Evolutionary conservation across 129 eudicot genomes (phyloP).

Genomic region (Apium graveolens): DNA sequence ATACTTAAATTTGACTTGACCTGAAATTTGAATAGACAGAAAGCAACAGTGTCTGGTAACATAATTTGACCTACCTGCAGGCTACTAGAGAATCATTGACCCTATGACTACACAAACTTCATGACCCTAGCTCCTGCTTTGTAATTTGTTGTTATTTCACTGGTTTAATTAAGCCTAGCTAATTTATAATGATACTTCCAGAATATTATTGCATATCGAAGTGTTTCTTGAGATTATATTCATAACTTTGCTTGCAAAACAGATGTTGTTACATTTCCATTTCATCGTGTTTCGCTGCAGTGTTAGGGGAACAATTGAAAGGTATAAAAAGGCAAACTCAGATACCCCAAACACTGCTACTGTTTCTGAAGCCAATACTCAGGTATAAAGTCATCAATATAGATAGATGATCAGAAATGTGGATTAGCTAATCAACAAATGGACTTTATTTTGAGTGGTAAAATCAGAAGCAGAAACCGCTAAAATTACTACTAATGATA

Average conservation of each 20-base stretch:
- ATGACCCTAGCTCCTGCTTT: not conserved
- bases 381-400: constrained; percentile 24
- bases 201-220: too few relatives aligned
- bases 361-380: constrained; percentile 91
- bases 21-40: not conserved
- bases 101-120: not conserved
- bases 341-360: constrained; percentile 74
- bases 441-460: not conserved
- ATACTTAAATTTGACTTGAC: not conserved
- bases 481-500: not conserved
- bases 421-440: not conserved
- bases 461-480: too few relatives aligned
- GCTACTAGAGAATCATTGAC: not conserved
- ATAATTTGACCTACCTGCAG: not conserved
- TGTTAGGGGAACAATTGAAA: constrained; percentile 85
- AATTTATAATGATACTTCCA: too few relatives aligned
- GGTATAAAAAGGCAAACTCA: constrained; percentile 94
- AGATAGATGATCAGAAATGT: not conserved
- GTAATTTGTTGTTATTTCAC: not conserved
- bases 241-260: not conserved
- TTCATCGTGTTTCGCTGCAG: constrained; percentile 23
- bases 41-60: not conserved
- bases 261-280: not conserved
- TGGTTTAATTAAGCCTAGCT: not conserved
- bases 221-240: not conserved